These are phyloP conservation scores for Naganishia friedmannii DNA, from an alignment of 768 basidiomycete species.

Conservation along the genomic window DNA sequence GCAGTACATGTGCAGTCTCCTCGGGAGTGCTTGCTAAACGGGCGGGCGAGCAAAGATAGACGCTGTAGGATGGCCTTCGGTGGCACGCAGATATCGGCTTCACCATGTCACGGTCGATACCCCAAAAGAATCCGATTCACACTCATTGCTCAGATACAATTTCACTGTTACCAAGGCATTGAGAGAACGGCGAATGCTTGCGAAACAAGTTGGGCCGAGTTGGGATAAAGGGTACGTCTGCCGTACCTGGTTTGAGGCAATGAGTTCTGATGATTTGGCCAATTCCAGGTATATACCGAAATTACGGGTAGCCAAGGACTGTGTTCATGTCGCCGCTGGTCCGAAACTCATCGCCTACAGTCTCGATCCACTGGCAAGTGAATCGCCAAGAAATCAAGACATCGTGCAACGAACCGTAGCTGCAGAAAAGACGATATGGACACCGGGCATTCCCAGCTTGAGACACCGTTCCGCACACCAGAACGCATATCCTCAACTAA, in stretches of 20 bases:
- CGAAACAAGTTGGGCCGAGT: conserved; percentile 26
- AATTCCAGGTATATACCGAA: conserved; percentile 8
- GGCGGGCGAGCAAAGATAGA: conserved; percentile 8
- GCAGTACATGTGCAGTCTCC: background rate
- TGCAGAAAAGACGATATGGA: conserved; percentile 11
- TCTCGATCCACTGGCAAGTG: background rate
- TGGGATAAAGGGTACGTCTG: conserved; percentile 21
- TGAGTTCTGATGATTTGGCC: background rate
- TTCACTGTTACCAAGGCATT: conserved; percentile 3
- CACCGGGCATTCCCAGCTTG: background rate
- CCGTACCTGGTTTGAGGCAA: background rate
- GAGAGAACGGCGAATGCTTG: conserved; percentile 9
- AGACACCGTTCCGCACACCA: conserved; percentile 1
- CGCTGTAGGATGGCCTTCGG: conserved; percentile 18
- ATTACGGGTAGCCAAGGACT: conserved; percentile 11
- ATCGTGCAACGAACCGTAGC: conserved; percentile 11
- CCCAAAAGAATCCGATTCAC: background rate
- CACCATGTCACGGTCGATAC: conserved; percentile 11
- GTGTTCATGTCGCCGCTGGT: conserved; percentile 25
- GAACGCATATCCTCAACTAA: background rate
- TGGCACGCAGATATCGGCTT: background rate
- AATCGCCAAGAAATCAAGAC: background rate
- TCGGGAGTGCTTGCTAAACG: background rate
- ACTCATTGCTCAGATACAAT: conserved; percentile 11
- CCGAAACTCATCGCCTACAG: conserved; percentile 6